phyloP scores from a whole-genome alignment of 306 rosid species.

The Rubus parviflorus region DNA sequence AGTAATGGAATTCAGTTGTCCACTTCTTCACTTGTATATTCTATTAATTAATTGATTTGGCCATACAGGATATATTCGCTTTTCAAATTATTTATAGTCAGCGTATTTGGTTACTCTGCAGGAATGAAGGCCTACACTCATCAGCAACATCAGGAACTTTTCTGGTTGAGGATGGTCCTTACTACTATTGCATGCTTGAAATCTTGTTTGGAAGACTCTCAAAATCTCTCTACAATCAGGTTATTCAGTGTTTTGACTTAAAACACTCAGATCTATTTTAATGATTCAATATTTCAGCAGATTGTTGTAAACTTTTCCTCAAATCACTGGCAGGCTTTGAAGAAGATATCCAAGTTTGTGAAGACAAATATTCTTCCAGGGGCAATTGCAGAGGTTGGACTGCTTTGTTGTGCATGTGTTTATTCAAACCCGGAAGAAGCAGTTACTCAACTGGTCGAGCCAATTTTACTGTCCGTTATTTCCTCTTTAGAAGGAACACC shows the following conservation, averaged over 20 bases:
- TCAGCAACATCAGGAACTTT: constrained; percentile 92
- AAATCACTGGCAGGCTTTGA: constrained; percentile 68
- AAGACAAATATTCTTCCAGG: constrained; percentile 97
- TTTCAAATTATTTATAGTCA: constrained; percentile 10
- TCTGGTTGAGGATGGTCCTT: constrained; percentile 96
- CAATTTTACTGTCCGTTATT: constrained; percentile 70
- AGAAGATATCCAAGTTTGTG: constrained; percentile 92
- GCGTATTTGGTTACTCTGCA: constrained; percentile 47
- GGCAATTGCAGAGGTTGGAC: constrained; percentile 96
- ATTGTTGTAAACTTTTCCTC: constrained; percentile 26
- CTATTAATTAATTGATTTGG: constrained; percentile 13
- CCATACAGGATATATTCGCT: constrained; percentile 11
- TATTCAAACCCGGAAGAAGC: constrained; percentile 95
- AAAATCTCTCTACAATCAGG: constrained; percentile 77
- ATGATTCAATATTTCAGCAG: constrained; percentile 16
- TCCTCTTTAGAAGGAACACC: constrained; percentile 86
- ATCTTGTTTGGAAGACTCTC: constrained; percentile 93
- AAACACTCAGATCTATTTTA: constrained; percentile 1
- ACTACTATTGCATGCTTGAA: constrained; percentile 93
- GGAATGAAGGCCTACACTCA: constrained; percentile 89
- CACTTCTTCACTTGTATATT: constrained; percentile 14
- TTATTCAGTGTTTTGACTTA: constrained; percentile 34
- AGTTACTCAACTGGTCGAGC: constrained; percentile 77
- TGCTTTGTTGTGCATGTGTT: constrained; percentile 95
- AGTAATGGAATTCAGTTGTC: constrained; percentile 38